Conservation (phyloP, 2,329 filamentous ascomycete species). For the Endoconidiophora polonica region DNA sequence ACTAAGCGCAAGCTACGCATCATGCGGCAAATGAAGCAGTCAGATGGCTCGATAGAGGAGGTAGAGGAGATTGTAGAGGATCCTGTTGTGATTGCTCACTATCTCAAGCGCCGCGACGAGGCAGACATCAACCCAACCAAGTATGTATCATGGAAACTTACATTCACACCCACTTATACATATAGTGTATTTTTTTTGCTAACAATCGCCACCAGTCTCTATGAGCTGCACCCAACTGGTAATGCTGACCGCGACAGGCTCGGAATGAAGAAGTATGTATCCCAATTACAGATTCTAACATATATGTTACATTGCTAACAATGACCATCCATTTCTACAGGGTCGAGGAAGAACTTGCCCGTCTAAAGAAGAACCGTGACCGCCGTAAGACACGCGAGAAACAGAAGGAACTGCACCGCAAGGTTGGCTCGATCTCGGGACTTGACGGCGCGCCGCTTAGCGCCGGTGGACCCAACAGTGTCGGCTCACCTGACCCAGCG, state of each 20-base stretch:
- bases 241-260: slow-evolving; percentile 35
- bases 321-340: slow-evolving; percentile 8
- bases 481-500: slow-evolving; percentile 31
- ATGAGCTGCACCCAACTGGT: slow-evolving; percentile 31
- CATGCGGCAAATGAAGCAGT: slow-evolving; percentile 38
- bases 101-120: slow-evolving; percentile 60
- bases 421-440: slow-evolving; percentile 14
- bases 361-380: slow-evolving; percentile 82
- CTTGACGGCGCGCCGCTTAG: no score
- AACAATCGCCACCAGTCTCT: slow-evolving; percentile 25
- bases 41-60: slow-evolving; percentile 37
- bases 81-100: slow-evolving; percentile 73
- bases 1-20: slow-evolving; percentile 57
- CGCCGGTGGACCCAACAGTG: slow-evolving; percentile 22
- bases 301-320: background rate
- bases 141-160: slow-evolving; percentile 30
- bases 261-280: slow-evolving; percentile 25
- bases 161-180: slow-evolving; percentile 10
- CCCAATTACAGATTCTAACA: background rate
- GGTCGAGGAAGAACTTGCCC: slow-evolving; percentile 56
- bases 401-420: slow-evolving; percentile 49
- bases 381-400: slow-evolving; percentile 80
- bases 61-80: slow-evolving; percentile 59
- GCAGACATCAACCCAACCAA: slow-evolving; percentile 56
- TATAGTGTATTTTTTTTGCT: slow-evolving; percentile 18